Evolutionary conservation across 495 filamentous ascomycete species (phyloP), one percentile per base, ranked within the genome.

Genomic region (Lasiosphaeria ovina): DNA sequence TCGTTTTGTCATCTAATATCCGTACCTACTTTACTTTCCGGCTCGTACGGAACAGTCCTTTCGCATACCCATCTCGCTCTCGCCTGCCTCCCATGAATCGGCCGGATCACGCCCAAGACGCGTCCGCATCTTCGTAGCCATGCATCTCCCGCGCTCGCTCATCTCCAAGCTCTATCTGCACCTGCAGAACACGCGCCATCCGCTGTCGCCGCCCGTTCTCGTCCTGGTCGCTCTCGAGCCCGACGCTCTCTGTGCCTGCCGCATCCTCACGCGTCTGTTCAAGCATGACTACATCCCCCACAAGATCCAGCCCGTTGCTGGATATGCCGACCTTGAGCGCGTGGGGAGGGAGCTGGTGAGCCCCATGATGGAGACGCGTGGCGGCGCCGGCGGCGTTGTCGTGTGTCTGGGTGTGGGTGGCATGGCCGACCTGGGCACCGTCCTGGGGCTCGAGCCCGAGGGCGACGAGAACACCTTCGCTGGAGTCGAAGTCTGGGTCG

Each of bases 231-330:
- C 93, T 35, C 88, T 98, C 68, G 94, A 97, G 71, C 91, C 93
- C 50, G 94, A 98, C 79, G 89, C 93, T 54, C 86, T 98, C 40
- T 98, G 94, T 76, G 95, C 93, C 54, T 93, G 91, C 68, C 92
- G 93, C 54, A 98, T 98, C 57, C 84, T 98, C 14, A 94, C 94
- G 1, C 82, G 86, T 12, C 82, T 98, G 16, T 81, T 98, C 54
- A 97, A 93, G 78, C 89, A 91, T 79, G 94, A 98, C 79, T 98
- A 93, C 70, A 95, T 98, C 64, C 88, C 88, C n/a, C 93, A 98
- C 76, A 97, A 96, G 79, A 96, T 98, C 61, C 90, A 96, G 65
- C 94, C 95, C 4, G 87, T 98, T 40, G 83, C 89, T 14, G 94
- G 94, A 36, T 97, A 97, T 86, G 87, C 85, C 62, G 94, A 98